Evolutionary conservation across 257 asterid species (phyloP).

Genomic region (Solanum sejunctum): DNA sequence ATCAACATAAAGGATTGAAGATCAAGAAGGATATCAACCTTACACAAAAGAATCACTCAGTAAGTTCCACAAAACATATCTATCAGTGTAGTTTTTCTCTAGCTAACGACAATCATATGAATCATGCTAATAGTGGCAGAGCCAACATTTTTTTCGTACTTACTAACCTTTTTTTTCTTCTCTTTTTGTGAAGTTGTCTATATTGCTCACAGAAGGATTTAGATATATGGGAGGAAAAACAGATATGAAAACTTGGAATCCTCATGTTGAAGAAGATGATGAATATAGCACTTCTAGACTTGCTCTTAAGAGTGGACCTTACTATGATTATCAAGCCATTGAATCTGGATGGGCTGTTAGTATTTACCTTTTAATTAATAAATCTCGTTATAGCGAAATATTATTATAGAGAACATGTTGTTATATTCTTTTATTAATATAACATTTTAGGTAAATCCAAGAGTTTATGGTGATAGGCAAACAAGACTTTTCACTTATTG

Average conservation of each 20-base stretch:
- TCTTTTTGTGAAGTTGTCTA: constrained; percentile 19
- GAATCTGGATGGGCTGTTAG: constrained; percentile 77
- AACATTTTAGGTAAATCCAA: constrained; percentile 51
- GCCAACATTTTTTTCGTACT: too few species aligned
- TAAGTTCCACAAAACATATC: neutral
- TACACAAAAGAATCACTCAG: constrained; percentile 37
- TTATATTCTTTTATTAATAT: neutral
- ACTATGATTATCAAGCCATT: constrained; percentile 18
- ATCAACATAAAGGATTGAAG: neutral
- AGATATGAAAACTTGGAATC: constrained; percentile 44
- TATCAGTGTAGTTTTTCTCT: neutral
- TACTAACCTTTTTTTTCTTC: neutral
- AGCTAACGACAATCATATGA: too few species aligned
- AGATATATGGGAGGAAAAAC: constrained; percentile 60
- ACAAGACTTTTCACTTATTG: constrained; percentile 58
- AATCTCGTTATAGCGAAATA: too few species aligned
- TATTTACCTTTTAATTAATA: neutral
- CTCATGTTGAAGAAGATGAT: constrained; percentile 46
- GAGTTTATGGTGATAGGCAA: constrained; percentile 50
- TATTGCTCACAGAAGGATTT: constrained; percentile 39
- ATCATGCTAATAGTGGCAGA: too few species aligned
- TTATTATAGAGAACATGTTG: too few species aligned
- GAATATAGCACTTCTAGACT: constrained; percentile 49
- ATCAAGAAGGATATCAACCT: constrained; percentile 13
- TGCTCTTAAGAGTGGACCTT: constrained; percentile 37